Evolutionary conservation across 192 early-diverging fungal genomes (phyloP).

Genomic region (Phycomyces nitens): DNA sequence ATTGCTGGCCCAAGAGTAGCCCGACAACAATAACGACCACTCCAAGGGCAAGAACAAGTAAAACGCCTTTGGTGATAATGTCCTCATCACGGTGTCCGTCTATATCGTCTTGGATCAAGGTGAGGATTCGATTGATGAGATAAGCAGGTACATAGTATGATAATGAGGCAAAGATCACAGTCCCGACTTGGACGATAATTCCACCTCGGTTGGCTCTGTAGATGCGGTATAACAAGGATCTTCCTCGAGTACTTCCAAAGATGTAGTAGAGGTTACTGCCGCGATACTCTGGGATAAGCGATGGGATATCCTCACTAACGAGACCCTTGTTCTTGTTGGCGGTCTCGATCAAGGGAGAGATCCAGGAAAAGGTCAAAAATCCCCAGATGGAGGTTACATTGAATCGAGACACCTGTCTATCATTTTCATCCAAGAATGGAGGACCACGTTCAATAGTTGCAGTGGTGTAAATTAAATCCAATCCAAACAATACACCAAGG

Average conservation of each 20-base stretch:
- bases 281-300: conserved; percentile 27
- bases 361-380: conserved; percentile 40
- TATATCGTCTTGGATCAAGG: conserved; percentile 14
- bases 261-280: conserved; percentile 36
- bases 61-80: conserved; percentile 47
- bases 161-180: conserved; percentile 4
- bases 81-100: conserved; percentile 1
- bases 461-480: conserved; percentile 21
- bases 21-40: conserved; percentile 51
- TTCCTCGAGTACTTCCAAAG: conserved; percentile 23
- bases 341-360: conserved; percentile 31
- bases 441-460: conserved; percentile 9
- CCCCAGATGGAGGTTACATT: conserved; percentile 31
- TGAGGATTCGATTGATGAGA: conserved; percentile 30
- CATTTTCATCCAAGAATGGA: conserved; percentile 16
- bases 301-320: conserved; percentile 37
- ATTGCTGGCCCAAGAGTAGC: conserved; percentile 16
- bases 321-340: conserved; percentile 35
- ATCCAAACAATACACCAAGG: conserved; percentile 1
- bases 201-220: not conserved
- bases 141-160: conserved; percentile 20
- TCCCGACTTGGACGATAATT: not conserved
- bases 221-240: conserved; percentile 5
- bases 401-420: not conserved
- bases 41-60: conserved; percentile 54